phyloP scores from a whole-genome alignment of 2,329 filamentous ascomycete species.

The Fusarium sp. region DNA sequence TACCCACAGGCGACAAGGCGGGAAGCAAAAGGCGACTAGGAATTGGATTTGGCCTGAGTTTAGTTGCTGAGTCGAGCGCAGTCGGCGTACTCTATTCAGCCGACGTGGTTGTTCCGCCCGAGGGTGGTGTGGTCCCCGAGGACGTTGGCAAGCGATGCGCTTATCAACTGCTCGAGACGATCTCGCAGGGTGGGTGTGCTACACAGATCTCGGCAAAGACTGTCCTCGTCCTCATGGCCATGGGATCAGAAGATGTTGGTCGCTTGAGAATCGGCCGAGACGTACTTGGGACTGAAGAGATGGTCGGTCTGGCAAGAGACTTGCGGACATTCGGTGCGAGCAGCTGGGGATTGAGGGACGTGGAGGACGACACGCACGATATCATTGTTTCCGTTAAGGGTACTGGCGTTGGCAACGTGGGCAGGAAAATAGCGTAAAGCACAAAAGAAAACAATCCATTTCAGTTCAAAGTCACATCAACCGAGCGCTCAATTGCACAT shows the following conservation, averaged over 20 bases:
- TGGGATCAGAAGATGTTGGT: slow-evolving; percentile 97
- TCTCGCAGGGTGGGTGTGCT: slow-evolving; percentile 87
- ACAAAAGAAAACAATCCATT: slow-evolving; percentile 38
- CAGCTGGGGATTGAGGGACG: slow-evolving; percentile 90
- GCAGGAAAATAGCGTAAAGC: slow-evolving; percentile 82
- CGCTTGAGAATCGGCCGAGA: slow-evolving; percentile 86
- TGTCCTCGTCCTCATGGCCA: slow-evolving; percentile 92
- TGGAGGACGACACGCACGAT: slow-evolving; percentile 77
- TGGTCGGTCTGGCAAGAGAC: slow-evolving; percentile 87
- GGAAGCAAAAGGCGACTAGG: slow-evolving; percentile 78
- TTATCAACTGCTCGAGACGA: slow-evolving; percentile 87
- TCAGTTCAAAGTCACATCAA: slow-evolving; percentile 31
- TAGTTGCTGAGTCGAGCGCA: slow-evolving; percentile 93
- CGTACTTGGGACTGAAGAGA: slow-evolving; percentile 84
- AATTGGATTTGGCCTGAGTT: slow-evolving; percentile 90
- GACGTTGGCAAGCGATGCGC: slow-evolving; percentile 92
- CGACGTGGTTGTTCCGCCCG: slow-evolving; percentile 82
- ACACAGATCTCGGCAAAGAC: slow-evolving; percentile 80
- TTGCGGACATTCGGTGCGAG: slow-evolving; percentile 90
- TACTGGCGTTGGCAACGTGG: slow-evolving; percentile 93
- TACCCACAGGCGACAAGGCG: slow-evolving; percentile 68
- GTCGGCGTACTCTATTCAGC: slow-evolving; percentile 88
- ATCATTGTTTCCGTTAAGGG: slow-evolving; percentile 94
- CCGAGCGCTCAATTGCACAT: neutral
- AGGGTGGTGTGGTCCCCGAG: slow-evolving; percentile 88